phyloP scores from a whole-genome alignment of 2,329 filamentous ascomycete genomes.

The Aurifilum marmelostoma region DNA sequence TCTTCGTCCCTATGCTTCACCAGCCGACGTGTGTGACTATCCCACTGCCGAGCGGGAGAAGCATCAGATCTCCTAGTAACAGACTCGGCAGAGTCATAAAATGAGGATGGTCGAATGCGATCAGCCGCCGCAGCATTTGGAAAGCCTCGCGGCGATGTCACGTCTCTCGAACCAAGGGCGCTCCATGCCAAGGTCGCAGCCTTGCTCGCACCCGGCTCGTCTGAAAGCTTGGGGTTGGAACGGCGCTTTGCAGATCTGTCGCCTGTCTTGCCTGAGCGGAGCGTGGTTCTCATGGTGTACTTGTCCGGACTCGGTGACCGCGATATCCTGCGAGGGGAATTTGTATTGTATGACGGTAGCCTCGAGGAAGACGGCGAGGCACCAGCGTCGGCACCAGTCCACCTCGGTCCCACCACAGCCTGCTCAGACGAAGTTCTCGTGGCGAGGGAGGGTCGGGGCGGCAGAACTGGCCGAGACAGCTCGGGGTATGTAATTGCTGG shows the following conservation, averaged over 20 bases:
- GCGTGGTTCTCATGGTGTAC: conserved; percentile 64
- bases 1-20: conserved; percentile 45
- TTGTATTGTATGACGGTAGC: conserved; percentile 12
- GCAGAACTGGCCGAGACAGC: conserved; percentile 69
- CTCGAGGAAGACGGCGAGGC: conserved; percentile 30
- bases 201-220: conserved; percentile 61
- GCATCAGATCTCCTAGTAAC: conserved; percentile 33
- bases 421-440: conserved; percentile 56
- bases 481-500: conserved; percentile 80
- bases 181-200: conserved; percentile 68
- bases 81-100: conserved; percentile 13
- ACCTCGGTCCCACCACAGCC: conserved; percentile 43
- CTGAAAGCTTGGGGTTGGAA: conserved; percentile 46
- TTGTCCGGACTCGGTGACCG: conserved; percentile 63
- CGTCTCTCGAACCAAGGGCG: conserved; percentile 47
- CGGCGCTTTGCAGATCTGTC: conserved; percentile 50
- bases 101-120: conserved; percentile 15
- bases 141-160: conserved; percentile 29
- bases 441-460: conserved; percentile 61
- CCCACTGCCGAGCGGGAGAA: conserved; percentile 51
- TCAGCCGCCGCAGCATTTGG: conserved; percentile 28
- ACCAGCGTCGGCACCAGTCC: conserved; percentile 27
- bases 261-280: conserved; percentile 53
- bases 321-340: conserved; percentile 37
- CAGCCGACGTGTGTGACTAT: conserved; percentile 57